Evolutionary conservation across 2,329 filamentous ascomycete genomes (phyloP).

Genomic region (Colletotrichum phormii): DNA sequence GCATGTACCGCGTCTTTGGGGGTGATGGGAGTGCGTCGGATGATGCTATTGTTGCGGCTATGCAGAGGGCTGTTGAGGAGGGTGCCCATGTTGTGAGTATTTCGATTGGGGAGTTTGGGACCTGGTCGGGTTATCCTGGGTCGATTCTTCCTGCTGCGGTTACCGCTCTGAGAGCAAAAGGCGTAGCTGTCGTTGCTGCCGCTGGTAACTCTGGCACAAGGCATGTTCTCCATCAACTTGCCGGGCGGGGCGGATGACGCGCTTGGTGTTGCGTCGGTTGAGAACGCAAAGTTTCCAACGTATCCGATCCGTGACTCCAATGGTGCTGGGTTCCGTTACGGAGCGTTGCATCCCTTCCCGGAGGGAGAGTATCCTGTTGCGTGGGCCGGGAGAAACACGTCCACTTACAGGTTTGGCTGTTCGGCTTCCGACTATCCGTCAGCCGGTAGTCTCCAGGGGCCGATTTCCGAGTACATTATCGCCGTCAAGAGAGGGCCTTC

Average conservation of each 20-base stretch:
- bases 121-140: conserved; percentile 17
- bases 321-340: conserved; percentile 26
- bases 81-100: conserved; percentile 45
- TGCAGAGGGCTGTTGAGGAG: conserved; percentile 41
- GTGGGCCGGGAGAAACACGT: conserved; percentile 1
- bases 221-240: conserved; percentile 61
- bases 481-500: conserved; percentile 8
- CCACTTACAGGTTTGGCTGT: conserved; percentile 11
- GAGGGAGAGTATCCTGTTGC: conserved; percentile 20
- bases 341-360: conserved; percentile 20
- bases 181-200: conserved; percentile 63
- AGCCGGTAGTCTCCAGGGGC: not conserved
- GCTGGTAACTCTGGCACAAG: conserved; percentile 62
- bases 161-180: conserved; percentile 63
- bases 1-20: conserved; percentile 40
- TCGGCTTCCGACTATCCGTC: conserved; percentile 13
- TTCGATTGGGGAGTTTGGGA: conserved; percentile 38
- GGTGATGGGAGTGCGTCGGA: conserved; percentile 37
- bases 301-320: conserved; percentile 14
- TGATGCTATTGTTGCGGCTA: conserved; percentile 41
- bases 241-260: conserved; percentile 60
- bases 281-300: conserved; percentile 51
- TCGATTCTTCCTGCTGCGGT: conserved; percentile 49
- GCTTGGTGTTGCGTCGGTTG: conserved; percentile 61
- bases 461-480: conserved; percentile 6